A percentile compares a stretch with the other conserved stretches of the same genome.
phyloP scores from a whole-genome alignment of 345 rosid genomes.

The Populus davidiana region DNA sequence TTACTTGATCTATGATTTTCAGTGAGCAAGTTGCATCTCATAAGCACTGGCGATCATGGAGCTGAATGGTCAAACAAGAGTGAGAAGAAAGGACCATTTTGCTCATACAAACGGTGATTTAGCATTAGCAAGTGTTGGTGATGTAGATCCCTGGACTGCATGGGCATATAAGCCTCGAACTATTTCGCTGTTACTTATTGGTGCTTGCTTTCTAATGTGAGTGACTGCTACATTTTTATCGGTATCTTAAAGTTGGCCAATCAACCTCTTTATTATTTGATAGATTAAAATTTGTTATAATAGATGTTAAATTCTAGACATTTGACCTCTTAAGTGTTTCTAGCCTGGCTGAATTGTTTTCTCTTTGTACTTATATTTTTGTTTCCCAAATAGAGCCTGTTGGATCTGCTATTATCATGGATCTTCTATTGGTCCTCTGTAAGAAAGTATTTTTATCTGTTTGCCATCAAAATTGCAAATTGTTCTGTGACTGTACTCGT shows the following conservation, averaged over 20 bases:
- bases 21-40: constrained; percentile 24
- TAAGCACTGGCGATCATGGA: constrained; percentile 43
- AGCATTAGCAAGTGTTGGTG: constrained; percentile 29
- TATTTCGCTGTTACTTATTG: constrained; percentile 76
- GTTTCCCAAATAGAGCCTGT: neutral
- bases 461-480: neutral
- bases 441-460: neutral
- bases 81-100: constrained; percentile 45
- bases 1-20: constrained; percentile 13
- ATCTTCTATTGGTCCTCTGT: neutral
- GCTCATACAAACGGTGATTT: constrained; percentile 53
- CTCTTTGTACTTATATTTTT: neutral
- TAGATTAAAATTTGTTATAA: neutral
- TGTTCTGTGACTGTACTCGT: neutral
- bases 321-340: neutral
- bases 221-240: constrained; percentile 18
- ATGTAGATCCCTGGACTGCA: constrained; percentile 98
- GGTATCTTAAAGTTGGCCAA: neutral
- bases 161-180: constrained; percentile 99
- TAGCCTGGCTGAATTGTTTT: neutral
- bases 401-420: neutral
- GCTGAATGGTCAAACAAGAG: constrained; percentile 56
- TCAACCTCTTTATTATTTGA: neutral
- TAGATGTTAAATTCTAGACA: neutral
- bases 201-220: constrained; percentile 95